Evolutionary conservation across 1,284 basidiomycete species (phyloP).

Genomic region (Rhodotorula sp.): DNA sequence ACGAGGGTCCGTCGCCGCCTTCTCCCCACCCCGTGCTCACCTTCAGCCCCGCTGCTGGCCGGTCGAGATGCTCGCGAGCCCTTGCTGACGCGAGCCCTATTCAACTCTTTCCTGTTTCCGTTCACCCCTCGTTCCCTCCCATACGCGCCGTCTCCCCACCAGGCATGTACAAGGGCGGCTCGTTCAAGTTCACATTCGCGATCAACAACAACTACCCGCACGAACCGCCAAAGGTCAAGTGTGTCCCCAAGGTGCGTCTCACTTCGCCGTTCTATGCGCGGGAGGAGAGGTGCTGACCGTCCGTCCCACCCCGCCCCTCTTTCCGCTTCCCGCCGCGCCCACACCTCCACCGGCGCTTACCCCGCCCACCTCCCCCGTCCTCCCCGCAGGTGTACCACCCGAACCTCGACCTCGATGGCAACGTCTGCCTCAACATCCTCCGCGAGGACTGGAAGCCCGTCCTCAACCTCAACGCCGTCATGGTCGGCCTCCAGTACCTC

Average conservation of each 20-base stretch:
- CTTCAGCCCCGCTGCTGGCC: not conserved
- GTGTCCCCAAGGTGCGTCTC: conserved; percentile 75
- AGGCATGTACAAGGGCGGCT: conserved; percentile 98
- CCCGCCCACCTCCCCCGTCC: not conserved
- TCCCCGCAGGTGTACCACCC: conserved; percentile 94
- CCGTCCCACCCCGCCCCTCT: not conserved
- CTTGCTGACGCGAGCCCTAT: too few relatives aligned
- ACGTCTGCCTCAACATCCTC: conserved; percentile 72
- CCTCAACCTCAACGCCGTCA: conserved; percentile 92
- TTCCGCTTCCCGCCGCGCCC: not conserved
- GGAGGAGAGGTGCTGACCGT: not conserved
- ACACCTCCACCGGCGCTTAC: not conserved
- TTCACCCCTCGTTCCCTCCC: too few relatives aligned
- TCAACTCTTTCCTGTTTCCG: too few relatives aligned
- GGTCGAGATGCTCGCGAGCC: too few relatives aligned
- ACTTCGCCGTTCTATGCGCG: not conserved
- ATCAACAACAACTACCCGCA: conserved; percentile 99
- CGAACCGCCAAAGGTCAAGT: conserved; percentile 98
- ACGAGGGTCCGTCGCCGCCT: conserved; percentile 71
- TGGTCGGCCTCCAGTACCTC: conserved; percentile 96
- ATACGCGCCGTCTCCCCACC: not conserved
- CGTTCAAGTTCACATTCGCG: conserved; percentile 88
- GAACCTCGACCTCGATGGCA: conserved; percentile 85
- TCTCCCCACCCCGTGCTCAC: not conserved
- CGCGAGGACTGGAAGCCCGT: conserved; percentile 99